Conservation (phyloP, 495 filamentous ascomycete genomes). For the Podospora pseudoanserina region DNA sequence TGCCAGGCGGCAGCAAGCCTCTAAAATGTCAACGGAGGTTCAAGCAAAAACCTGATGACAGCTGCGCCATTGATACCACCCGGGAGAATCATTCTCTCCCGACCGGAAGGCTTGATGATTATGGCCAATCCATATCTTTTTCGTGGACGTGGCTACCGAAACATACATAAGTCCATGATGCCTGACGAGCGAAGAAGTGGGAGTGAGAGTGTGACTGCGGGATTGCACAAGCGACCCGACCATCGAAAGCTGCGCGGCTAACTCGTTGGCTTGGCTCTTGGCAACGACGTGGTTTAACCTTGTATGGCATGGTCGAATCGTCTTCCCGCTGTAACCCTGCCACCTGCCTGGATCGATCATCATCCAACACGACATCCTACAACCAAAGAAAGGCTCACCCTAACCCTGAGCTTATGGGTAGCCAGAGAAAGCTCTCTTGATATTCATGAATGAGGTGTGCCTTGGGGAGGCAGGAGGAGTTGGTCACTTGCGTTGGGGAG, state of each 20-base stretch:
- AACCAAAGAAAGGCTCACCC: not conserved
- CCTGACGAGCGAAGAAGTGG: not conserved
- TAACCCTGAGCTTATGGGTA: too few relatives aligned
- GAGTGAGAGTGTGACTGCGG: too few relatives aligned
- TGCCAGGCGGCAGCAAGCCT: constrained; percentile 21
- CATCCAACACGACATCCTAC: not conserved
- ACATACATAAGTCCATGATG: not conserved
- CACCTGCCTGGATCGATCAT: constrained; percentile 1
- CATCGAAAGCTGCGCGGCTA: constrained; percentile 29
- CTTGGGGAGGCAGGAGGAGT: not conserved
- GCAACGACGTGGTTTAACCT: constrained; percentile 7
- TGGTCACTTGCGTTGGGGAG: constrained; percentile 1
- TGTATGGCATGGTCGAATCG: not conserved
- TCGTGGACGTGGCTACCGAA: not conserved
- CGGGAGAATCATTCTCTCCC: not conserved
- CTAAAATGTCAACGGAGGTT: not conserved
- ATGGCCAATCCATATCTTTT: not conserved
- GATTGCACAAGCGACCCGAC: constrained; percentile 1
- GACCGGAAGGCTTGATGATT: not conserved
- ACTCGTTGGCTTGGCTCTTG: constrained; percentile 27
- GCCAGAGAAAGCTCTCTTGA: too few relatives aligned
- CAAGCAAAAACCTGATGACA: not conserved
- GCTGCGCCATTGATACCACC: constrained; percentile 1
- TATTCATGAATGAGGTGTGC: not conserved
- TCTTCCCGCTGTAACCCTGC: constrained; percentile 2